These are phyloP conservation scores for Litchi chinensis DNA, from an alignment of 345 rosid genomes.

Conservation along the genomic window DNA sequence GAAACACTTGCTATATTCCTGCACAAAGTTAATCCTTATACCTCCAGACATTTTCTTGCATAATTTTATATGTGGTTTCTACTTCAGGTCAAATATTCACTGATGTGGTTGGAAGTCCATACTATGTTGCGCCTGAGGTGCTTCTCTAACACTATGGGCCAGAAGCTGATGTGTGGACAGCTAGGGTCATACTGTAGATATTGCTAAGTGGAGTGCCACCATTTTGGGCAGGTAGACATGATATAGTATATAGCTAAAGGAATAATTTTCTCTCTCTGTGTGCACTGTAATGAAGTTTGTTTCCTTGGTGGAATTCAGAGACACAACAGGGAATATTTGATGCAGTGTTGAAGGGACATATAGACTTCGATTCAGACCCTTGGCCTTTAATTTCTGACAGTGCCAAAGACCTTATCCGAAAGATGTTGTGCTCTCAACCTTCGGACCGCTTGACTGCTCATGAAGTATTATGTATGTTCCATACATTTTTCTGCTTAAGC, in stretches of 20 bases:
- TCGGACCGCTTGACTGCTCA: constrained; percentile 90
- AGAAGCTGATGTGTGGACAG: constrained; percentile 98
- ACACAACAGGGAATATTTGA: constrained; percentile 98
- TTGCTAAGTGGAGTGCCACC: constrained; percentile 99
- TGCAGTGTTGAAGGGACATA: constrained; percentile 90
- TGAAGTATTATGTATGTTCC: constrained; percentile 85
- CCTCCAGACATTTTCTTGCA: constrained; percentile 10
- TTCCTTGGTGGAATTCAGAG: constrained; percentile 47
- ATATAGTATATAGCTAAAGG: background rate
- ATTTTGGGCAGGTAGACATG: constrained; percentile 90
- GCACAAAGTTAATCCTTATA: background rate
- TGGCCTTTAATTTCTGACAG: constrained; percentile 96
- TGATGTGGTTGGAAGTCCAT: constrained; percentile 98
- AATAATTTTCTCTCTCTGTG: constrained; percentile 12
- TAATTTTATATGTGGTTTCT: constrained; percentile 23
- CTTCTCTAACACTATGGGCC: constrained; percentile 92
- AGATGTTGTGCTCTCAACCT: constrained; percentile 83
- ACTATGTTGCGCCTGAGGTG: constrained; percentile 97
- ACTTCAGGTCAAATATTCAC: constrained; percentile 78
- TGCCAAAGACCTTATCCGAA: constrained; percentile 79
- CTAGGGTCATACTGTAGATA: constrained; percentile 92
- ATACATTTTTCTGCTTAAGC: background rate
- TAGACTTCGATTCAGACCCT: constrained; percentile 93
- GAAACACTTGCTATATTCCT: background rate
- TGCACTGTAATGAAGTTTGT: constrained; percentile 23